Percentiles rank a stretch among this genome's conserved stretches.
Evolutionary conservation across 352 stramenopile species (phyloP).

Genomic region (Thalassiosira allenii): DNA sequence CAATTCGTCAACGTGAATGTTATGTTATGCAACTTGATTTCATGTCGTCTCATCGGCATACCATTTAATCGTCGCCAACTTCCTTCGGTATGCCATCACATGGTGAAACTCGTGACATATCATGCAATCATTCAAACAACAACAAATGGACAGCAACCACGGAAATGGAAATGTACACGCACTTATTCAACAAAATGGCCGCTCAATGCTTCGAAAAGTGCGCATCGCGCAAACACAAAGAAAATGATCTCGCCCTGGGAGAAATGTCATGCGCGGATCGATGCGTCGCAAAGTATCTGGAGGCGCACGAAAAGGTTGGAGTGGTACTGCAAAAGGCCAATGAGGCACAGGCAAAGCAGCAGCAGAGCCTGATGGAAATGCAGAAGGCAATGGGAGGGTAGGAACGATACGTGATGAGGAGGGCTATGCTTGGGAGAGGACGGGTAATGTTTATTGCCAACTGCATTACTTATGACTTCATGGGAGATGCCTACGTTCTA

Average conservation of each 20-base stretch:
- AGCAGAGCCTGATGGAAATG: slow-evolving; percentile 73
- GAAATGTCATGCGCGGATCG: slow-evolving; percentile 97
- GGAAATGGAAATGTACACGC: slow-evolving; percentile 87
- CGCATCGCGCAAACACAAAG: slow-evolving; percentile 90
- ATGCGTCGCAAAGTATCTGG: slow-evolving; percentile 98
- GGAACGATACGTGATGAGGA: background rate
- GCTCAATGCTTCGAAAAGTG: slow-evolving; percentile 82
- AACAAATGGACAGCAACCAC: slow-evolving; percentile 59
- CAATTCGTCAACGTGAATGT: no score
- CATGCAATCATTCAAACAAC: background rate
- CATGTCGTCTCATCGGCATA: no score
- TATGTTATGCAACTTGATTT: no score
- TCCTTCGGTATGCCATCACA: no score
- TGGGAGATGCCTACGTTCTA: no score
- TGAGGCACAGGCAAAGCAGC: slow-evolving; percentile 83
- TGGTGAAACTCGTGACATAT: background rate
- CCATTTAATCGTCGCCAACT: no score
- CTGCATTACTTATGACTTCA: no score
- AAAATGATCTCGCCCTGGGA: slow-evolving; percentile 95
- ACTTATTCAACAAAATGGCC: slow-evolving; percentile 86
- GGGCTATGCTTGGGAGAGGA: background rate
- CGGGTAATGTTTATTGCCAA: no score
- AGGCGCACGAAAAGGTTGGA: slow-evolving; percentile 94
- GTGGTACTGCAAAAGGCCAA: slow-evolving; percentile 95
- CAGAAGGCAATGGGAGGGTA: slow-evolving; percentile 71